These are phyloP conservation scores for Barbarea vulgaris DNA, from an alignment of 345 rosid species.

Conservation along the genomic window DNA sequence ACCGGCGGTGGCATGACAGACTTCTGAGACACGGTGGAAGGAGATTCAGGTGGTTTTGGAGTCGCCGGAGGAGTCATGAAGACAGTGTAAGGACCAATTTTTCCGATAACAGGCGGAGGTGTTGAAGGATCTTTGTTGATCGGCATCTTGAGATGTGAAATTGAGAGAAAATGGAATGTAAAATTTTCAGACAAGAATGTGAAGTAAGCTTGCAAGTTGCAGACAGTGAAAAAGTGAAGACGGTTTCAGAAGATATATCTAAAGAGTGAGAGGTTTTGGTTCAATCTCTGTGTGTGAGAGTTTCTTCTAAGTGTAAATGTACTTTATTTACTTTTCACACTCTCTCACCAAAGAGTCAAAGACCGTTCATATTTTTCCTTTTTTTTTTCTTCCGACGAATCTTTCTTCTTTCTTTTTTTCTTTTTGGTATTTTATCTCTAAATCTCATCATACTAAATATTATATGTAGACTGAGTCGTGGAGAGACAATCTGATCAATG, in stretches of 20 bases:
- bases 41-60: constrained; percentile 65
- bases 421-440: background rate
- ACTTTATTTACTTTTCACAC: constrained; percentile 42
- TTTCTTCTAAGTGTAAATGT: constrained; percentile 31
- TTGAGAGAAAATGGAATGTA: background rate
- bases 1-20: constrained; percentile 44
- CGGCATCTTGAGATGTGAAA: constrained; percentile 57
- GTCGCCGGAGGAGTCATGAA: constrained; percentile 97
- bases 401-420: background rate
- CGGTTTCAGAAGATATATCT: constrained; percentile 22
- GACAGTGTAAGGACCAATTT: constrained; percentile 98
- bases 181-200: constrained; percentile 20
- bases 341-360: constrained; percentile 33
- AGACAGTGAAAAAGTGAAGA: constrained; percentile 35
- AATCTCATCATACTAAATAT: too few relatives aligned
- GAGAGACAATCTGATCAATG: background rate
- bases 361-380: background rate
- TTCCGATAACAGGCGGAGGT: constrained; percentile 91
- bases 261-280: constrained; percentile 31
- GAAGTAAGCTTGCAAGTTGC: constrained; percentile 31
- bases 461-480: too few relatives aligned
- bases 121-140: constrained; percentile 66
- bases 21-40: constrained; percentile 46
- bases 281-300: constrained; percentile 3
- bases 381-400: constrained; percentile 9